phyloP scores from a whole-genome alignment of 2,329 filamentous ascomycete species.

The Fusarium pilosicola region DNA sequence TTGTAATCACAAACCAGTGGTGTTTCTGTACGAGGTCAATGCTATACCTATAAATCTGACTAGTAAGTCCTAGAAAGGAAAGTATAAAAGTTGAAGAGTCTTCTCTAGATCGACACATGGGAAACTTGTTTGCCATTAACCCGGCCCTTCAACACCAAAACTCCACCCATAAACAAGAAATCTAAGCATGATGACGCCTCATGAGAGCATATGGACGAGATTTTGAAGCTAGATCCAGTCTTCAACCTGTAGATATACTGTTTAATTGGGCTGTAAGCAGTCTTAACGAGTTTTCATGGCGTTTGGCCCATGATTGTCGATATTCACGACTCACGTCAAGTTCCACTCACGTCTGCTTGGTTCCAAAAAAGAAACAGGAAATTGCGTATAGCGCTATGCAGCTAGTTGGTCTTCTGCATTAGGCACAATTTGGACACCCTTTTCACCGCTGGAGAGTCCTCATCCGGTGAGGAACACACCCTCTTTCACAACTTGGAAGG shows the following conservation, averaged over 20 bases:
- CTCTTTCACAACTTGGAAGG: background rate
- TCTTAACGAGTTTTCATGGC: background rate
- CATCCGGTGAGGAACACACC: background rate
- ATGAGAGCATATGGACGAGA: background rate
- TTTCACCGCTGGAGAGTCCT: background rate
- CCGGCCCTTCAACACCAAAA: background rate
- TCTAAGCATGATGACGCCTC: background rate
- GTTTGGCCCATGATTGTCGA: background rate
- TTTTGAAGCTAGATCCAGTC: too few species aligned
- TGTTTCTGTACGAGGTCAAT: background rate
- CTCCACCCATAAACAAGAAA: background rate
- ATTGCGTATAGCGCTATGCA: background rate
- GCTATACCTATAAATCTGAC: background rate
- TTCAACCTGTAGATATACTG: background rate
- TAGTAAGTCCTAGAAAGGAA: rapidly evolving
- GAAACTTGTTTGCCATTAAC: background rate
- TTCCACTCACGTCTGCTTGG: background rate
- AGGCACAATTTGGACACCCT: background rate
- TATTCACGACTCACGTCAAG: background rate
- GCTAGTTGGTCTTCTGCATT: background rate
- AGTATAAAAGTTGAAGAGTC: background rate
- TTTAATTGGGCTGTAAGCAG: background rate
- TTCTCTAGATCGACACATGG: background rate
- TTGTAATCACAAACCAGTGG: background rate
- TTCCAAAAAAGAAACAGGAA: background rate